phyloP scores from a whole-genome alignment of 495 filamentous ascomycete genomes.

The Neurospora cerealis region DNA sequence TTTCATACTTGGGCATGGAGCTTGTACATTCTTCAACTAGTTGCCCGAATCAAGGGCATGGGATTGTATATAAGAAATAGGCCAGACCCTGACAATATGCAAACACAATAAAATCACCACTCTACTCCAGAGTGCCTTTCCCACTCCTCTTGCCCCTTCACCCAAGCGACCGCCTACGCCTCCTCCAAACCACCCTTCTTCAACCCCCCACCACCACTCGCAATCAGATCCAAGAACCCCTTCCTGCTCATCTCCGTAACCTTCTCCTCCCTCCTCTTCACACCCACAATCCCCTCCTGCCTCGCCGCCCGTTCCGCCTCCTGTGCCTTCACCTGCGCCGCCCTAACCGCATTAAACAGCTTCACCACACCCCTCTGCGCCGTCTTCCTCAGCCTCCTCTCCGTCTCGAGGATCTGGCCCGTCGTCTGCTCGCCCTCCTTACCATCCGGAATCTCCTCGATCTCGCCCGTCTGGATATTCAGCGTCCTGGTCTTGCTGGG shows the following conservation, averaged over 20 bases:
- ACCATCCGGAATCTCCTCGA: slow-evolving; percentile 24
- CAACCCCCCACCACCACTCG: slow-evolving; percentile 45
- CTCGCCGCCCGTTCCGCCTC: slow-evolving; percentile 59
- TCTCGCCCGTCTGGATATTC: slow-evolving; percentile 32
- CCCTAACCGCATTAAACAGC: slow-evolving; percentile 89
- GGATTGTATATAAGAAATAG: neutral
- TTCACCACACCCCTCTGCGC: slow-evolving; percentile 89
- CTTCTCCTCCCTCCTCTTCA: slow-evolving; percentile 64
- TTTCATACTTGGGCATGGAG: neutral
- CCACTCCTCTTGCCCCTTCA: too few species aligned
- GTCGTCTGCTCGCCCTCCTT: slow-evolving; percentile 29
- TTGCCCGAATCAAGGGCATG: neutral
- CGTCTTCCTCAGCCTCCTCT: slow-evolving; percentile 72
- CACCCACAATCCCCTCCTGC: slow-evolving; percentile 65
- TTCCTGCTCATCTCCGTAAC: slow-evolving; percentile 93
- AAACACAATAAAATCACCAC: neutral
- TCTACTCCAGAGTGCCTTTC: neutral
- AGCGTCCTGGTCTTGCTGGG: slow-evolving; percentile 31
- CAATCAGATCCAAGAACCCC: slow-evolving; percentile 87
- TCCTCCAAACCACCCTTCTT: slow-evolving; percentile 43
- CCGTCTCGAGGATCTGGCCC: slow-evolving; percentile 58
- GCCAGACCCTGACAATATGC: neutral
- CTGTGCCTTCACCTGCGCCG: slow-evolving; percentile 76
- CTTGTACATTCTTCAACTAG: neutral
- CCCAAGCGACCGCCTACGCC: too few species aligned